Evolutionary conservation across 2,329 filamentous ascomycete species (phyloP).

Genomic region (Cordyceps cateniannulata): DNA sequence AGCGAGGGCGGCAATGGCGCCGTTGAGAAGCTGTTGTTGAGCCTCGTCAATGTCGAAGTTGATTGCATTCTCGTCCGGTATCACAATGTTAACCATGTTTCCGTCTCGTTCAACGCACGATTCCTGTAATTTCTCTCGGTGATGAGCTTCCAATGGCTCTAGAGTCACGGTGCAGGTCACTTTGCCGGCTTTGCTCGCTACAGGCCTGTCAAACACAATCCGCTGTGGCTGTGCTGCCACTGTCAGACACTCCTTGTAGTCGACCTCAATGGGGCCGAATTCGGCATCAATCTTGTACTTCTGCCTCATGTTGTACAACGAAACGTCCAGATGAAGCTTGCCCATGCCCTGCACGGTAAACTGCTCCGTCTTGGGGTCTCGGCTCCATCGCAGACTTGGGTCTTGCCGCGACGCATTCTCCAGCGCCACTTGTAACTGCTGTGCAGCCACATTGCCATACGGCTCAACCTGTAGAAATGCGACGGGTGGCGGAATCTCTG

Average conservation of each 20-base stretch:
- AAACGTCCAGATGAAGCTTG: conserved; percentile 89
- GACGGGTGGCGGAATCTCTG: conserved; percentile 84
- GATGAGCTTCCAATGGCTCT: conserved; percentile 48
- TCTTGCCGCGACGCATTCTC: conserved; percentile 81
- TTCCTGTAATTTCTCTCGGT: conserved; percentile 32
- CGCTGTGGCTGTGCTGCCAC: conserved; percentile 49
- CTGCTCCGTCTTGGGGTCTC: conserved; percentile 86
- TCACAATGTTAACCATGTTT: conserved; percentile 58
- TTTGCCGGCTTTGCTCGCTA: conserved; percentile 73
- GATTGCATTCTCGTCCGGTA: conserved; percentile 40
- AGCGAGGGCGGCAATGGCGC: conserved; percentile 74
- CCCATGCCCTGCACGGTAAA: conserved; percentile 96
- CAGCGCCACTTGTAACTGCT: conserved; percentile 69
- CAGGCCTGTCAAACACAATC: conserved; percentile 66
- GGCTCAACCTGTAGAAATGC: conserved; percentile 94
- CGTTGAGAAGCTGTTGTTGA: conserved; percentile 64
- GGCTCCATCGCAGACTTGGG: conserved; percentile 77
- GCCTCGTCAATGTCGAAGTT: conserved; percentile 44
- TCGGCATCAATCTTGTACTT: conserved; percentile 81
- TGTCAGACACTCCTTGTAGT: conserved; percentile 80
- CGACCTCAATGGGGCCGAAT: conserved; percentile 90
- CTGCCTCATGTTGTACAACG: conserved; percentile 76
- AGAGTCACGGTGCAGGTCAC: conserved; percentile 67
- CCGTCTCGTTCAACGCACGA: conserved; percentile 54
- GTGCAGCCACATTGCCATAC: conserved; percentile 69